Evolutionary conservation across 2,329 filamentous ascomycete species (phyloP).

Genomic region (Paecilomyces variotii): DNA sequence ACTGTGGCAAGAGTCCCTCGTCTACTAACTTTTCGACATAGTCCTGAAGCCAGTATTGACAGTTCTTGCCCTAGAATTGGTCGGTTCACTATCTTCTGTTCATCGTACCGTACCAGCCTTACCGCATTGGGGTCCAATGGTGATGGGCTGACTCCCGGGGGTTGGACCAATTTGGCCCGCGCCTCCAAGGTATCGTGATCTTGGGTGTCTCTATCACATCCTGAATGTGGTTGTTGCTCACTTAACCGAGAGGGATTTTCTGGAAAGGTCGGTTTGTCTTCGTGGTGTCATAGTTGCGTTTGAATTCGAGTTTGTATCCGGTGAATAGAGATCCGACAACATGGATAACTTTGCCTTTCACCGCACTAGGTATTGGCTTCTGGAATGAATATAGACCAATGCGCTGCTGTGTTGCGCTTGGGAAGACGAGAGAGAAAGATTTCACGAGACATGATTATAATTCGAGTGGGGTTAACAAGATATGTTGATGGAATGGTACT

Average conservation of each 20-base stretch:
- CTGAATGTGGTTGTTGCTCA: slow-evolving; percentile 3
- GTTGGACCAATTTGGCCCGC: slow-evolving; percentile 6
- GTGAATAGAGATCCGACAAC: slow-evolving; percentile 8
- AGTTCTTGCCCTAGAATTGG: slow-evolving; percentile 4
- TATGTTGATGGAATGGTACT: no score
- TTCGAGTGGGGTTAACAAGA: no score
- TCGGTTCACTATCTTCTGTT: neutral
- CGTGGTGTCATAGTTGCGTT: slow-evolving; percentile 9
- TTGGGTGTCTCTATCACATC: slow-evolving; percentile 3
- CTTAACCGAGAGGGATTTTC: slow-evolving; percentile 4
- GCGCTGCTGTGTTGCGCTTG: neutral
- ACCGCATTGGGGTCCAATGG: slow-evolving; percentile 5
- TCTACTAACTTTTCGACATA: slow-evolving; percentile 6
- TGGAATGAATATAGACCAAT: neutral
- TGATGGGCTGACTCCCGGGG: slow-evolving; percentile 6
- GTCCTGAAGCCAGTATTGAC: slow-evolving; percentile 6
- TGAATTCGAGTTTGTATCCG: slow-evolving; percentile 11
- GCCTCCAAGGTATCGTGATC: slow-evolving; percentile 6
- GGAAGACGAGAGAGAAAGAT: slow-evolving; percentile 1
- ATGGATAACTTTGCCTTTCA: slow-evolving; percentile 11
- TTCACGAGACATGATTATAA: neutral
- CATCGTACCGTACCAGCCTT: slow-evolving; percentile 1
- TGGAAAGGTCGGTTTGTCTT: slow-evolving; percentile 5
- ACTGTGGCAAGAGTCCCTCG: slow-evolving; percentile 3
- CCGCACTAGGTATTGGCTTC: neutral